These are phyloP conservation scores for Cornus controversa DNA, from an alignment of 148 eudicot species.

Conservation along the genomic window DNA sequence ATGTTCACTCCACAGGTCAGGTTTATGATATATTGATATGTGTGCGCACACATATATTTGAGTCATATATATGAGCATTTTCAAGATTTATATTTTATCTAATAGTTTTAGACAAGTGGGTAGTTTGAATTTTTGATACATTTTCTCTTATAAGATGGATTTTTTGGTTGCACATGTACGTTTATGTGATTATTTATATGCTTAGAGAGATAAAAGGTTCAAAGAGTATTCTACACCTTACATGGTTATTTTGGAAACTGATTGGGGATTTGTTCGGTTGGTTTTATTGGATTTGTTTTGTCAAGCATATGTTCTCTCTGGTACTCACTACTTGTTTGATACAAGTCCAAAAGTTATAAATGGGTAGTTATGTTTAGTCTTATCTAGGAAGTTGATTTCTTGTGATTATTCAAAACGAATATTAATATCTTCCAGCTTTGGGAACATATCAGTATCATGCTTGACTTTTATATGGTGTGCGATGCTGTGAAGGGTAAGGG, in stretches of 20 bases:
- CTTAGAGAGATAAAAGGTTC: neutral
- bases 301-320: conserved; percentile 1
- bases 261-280: neutral
- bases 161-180: neutral
- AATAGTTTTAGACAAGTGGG: neutral
- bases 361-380: neutral
- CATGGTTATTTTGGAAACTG: neutral
- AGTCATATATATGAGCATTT: neutral
- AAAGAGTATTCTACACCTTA: no score
- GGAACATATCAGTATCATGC: neutral
- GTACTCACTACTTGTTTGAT: neutral
- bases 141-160: neutral
- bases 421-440: neutral
- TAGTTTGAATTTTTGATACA: neutral
- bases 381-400: neutral
- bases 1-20: conserved; percentile 52
- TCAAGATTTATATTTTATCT: neutral
- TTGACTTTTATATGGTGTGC: neutral
- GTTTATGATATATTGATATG: neutral
- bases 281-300: neutral
- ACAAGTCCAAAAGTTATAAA: neutral
- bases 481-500: neutral
- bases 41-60: neutral
- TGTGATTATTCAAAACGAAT: neutral
- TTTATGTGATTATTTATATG: neutral